phyloP scores from a whole-genome alignment of 2,329 filamentous ascomycete genomes.

The Phaeosphaeriaceae sp. region DNA sequence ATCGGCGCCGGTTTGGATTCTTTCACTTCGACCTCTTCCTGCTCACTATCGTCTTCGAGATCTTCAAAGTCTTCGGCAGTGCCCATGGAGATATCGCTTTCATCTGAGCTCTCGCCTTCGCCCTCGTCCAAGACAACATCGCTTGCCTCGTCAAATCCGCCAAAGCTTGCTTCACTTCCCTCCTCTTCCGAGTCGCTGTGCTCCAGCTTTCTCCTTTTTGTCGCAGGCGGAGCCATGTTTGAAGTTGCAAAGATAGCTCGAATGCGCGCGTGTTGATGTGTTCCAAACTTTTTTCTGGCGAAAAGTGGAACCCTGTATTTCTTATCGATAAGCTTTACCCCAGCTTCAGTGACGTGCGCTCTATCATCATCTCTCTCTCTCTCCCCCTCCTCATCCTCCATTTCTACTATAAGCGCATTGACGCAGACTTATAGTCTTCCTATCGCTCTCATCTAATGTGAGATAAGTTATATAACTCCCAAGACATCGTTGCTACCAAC shows the following conservation, averaged over 20 bases:
- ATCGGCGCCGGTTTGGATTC: slow-evolving; percentile 8
- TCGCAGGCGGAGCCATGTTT: slow-evolving; percentile 45
- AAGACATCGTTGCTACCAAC: not conserved
- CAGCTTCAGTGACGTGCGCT: slow-evolving; percentile 10
- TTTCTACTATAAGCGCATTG: not conserved
- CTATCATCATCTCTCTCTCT: slow-evolving; percentile 5
- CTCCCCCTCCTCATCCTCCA: not conserved
- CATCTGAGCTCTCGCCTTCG: slow-evolving; percentile 15
- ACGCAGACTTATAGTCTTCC: not conserved
- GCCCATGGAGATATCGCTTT: slow-evolving; percentile 17
- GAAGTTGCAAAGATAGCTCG: slow-evolving; percentile 10
- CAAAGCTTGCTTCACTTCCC: slow-evolving; percentile 31
- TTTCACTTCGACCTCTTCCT: slow-evolving; percentile 15
- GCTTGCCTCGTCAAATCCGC: slow-evolving; percentile 25
- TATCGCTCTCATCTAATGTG: not conserved
- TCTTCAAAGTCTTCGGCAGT: slow-evolving; percentile 17
- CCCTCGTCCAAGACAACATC: slow-evolving; percentile 20
- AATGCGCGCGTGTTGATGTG: slow-evolving; percentile 7
- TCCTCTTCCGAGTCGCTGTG: slow-evolving; percentile 41
- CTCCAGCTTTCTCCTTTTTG: slow-evolving; percentile 57
- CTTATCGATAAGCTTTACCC: slow-evolving; percentile 26
- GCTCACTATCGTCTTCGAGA: slow-evolving; percentile 15
- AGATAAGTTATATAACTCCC: not conserved
- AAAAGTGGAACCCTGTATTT: slow-evolving; percentile 4
- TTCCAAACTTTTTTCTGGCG: slow-evolving; percentile 22